Evolutionary conservation across 495 filamentous ascomycete genomes (phyloP).

Genomic region (Neurospora sp.): DNA sequence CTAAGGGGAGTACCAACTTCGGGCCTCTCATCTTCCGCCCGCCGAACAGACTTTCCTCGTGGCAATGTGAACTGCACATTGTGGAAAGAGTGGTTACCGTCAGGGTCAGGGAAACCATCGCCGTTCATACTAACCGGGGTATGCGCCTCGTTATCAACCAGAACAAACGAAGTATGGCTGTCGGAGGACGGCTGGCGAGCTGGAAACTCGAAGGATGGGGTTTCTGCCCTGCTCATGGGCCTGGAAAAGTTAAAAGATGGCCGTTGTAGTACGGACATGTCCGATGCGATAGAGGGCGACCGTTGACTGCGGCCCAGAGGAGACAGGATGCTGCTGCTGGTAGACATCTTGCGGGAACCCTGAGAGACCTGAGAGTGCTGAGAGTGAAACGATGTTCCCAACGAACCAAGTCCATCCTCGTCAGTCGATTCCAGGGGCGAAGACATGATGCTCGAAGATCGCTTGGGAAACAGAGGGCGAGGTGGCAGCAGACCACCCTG

Average conservation of each 20-base stretch:
- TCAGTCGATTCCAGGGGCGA: constrained; percentile 28
- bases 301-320: constrained; percentile 49
- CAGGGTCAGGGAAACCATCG: constrained; percentile 44
- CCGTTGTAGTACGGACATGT: constrained; percentile 54
- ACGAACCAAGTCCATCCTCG: constrained; percentile 25
- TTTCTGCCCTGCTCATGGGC: constrained; percentile 70
- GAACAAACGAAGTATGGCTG: constrained; percentile 50
- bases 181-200: constrained; percentile 49
- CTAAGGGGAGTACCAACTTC: constrained; percentile 36
- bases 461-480: constrained; percentile 34
- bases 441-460: constrained; percentile 39
- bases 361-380: constrained; percentile 8
- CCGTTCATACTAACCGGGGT: constrained; percentile 56
- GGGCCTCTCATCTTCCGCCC: neutral
- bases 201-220: constrained; percentile 49
- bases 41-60: neutral
- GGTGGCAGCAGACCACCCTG: constrained; percentile 29
- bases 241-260: constrained; percentile 90
- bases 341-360: constrained; percentile 49
- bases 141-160: constrained; percentile 48
- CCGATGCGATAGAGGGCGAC: constrained; percentile 76
- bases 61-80: neutral
- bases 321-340: constrained; percentile 53
- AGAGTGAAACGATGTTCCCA: constrained; percentile 35
- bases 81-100: neutral